These are phyloP conservation scores for Pseudogymnoascus sp. DNA, from an alignment of 2,329 filamentous ascomycete species.

Conservation along the genomic window DNA sequence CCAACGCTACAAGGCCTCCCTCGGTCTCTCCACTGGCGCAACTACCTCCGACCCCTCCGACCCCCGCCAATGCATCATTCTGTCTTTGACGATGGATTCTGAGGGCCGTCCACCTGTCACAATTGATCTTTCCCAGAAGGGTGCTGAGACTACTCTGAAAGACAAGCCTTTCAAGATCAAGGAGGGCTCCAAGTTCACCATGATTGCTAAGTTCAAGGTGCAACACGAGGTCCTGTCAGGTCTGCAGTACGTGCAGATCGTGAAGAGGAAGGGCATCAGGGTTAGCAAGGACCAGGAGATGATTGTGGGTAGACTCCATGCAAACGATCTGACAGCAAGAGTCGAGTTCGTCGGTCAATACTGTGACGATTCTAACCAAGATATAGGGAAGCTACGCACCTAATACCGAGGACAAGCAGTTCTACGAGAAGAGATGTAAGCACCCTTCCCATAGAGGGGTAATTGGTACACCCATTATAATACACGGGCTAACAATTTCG, in stretches of 20 bases:
- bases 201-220: slow-evolving; percentile 90
- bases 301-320: slow-evolving; percentile 61
- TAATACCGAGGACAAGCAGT: slow-evolving; percentile 76
- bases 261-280: slow-evolving; percentile 80
- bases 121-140: slow-evolving; percentile 73
- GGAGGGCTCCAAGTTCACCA: slow-evolving; percentile 87
- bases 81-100: slow-evolving; percentile 80
- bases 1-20: slow-evolving; percentile 93
- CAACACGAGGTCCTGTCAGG: slow-evolving; percentile 95
- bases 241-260: slow-evolving; percentile 89
- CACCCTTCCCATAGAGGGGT: slow-evolving; percentile 15
- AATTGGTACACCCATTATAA: not conserved
- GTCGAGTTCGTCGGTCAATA: not conserved
- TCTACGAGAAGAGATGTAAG: slow-evolving; percentile 90
- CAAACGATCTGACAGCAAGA: not conserved
- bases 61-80: slow-evolving; percentile 85
- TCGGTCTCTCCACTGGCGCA: slow-evolving; percentile 70
- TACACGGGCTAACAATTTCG: slow-evolving; percentile 1
- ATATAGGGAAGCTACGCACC: slow-evolving; percentile 81
- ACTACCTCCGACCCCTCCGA: slow-evolving; percentile 71
- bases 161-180: slow-evolving; percentile 95
- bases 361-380: not conserved
- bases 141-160: slow-evolving; percentile 70
- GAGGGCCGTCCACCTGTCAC: slow-evolving; percentile 75
- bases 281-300: slow-evolving; percentile 95